phyloP scores from a whole-genome alignment of 345 rosid genomes.

The Nasturtium officinale region DNA sequence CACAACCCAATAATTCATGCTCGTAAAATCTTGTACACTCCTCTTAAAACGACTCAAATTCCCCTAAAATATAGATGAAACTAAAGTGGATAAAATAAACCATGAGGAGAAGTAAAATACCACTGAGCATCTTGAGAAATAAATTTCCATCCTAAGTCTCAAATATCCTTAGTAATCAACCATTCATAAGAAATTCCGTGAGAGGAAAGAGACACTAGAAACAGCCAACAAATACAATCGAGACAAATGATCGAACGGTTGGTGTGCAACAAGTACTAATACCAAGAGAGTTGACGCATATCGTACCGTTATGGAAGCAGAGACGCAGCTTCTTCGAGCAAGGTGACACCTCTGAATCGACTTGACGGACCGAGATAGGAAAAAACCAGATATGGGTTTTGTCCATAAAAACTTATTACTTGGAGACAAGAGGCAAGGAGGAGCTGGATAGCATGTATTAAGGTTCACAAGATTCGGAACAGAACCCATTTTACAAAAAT shows the following conservation, averaged over 20 bases:
- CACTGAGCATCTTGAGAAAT: slow-evolving; percentile 4
- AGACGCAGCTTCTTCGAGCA: slow-evolving; percentile 15
- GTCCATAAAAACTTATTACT: slow-evolving; percentile 30
- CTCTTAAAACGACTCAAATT: slow-evolving; percentile 51
- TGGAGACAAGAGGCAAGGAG: slow-evolving; percentile 41
- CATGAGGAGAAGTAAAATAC: background rate
- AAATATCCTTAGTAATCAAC: too few species aligned
- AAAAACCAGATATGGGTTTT: slow-evolving; percentile 40
- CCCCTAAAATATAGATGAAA: slow-evolving; percentile 43
- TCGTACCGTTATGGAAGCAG: slow-evolving; percentile 58
- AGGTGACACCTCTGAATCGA: slow-evolving; percentile 28
- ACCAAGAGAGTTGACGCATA: background rate
- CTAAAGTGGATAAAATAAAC: background rate
- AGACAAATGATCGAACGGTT: slow-evolving; percentile 59
- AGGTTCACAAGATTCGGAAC: slow-evolving; percentile 42
- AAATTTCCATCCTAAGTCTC: background rate
- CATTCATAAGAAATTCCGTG: too few species aligned
- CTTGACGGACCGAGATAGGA: slow-evolving; percentile 31
- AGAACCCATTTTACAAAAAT: slow-evolving; percentile 41
- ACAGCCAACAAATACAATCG: background rate
- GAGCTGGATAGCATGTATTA: slow-evolving; percentile 32
- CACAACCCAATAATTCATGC: slow-evolving; percentile 88
- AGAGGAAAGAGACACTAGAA: background rate
- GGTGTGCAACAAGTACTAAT: slow-evolving; percentile 35
- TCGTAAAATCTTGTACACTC: slow-evolving; percentile 56